Base-by-base conservation (phyloP, 371 early-diverging fungal genomes). In the Apophysomyces variabilis region DNA sequence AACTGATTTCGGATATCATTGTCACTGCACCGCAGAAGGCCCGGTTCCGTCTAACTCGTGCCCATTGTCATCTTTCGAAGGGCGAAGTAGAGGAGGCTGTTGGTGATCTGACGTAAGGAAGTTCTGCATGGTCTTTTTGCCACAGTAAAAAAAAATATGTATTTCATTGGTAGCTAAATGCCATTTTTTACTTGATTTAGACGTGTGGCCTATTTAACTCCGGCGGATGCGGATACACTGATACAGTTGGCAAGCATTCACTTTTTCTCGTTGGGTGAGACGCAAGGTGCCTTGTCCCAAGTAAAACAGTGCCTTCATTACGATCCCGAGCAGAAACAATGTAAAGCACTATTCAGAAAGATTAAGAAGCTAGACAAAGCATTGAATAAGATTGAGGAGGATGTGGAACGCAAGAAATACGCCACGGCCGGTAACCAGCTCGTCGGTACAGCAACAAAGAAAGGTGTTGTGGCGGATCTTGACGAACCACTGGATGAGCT, bases 311-410 rank as follows among this genome's bases (percentile, higher is more conserved):
- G 96, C 69, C 77, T 96, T 11, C 87, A 90, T 39, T 89, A 88
- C n/a, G 98, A 98, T 69, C 97, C 96, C 0, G 98, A 98, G 56
- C 87, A 95, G 72, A 92, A 91, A 73, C 62, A 78, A 56, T 98
- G 97, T 82, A 94, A 93, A 75, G 73, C 71, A 5, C 66, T 89
- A 2, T 94, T 93, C 76, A 71, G 85, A 16, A 74, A 80, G 57
- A 68, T 96, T 38, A 95, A 94, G 67, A 87, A 87, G 47, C 76
- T 91, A 14, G 92, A 93, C 57, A 94, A 95, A 71, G 81, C 79
- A 6, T 64, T 96, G 26, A 74, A 79, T 44, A 86, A 85, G 69
- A 74, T 91, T 13, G 81, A 85, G 16, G 73, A 70, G 3, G 82
- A 89, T 57, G 66, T 86, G 18, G 71, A 78, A 32, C 84, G 79